A percentile compares a stretch with the other conserved stretches of the same genome.
Evolutionary conservation across 768 basidiomycete genomes (phyloP).

Genomic region (Suillus decipiens): DNA sequence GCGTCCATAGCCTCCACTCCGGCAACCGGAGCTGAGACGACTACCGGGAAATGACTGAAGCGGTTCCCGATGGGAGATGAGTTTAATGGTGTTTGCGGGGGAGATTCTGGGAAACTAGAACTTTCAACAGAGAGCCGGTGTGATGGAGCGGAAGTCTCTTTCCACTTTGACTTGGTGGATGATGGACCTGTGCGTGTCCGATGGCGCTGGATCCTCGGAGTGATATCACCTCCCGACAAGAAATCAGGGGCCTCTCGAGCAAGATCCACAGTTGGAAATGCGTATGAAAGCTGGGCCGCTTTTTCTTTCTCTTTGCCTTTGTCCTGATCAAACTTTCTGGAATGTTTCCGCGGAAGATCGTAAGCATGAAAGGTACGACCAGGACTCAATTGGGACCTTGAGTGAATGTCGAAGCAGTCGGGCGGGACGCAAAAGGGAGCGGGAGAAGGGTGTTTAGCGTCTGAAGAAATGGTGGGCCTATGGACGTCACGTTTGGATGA

Average conservation of each 20-base stretch:
- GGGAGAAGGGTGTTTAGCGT: constrained; percentile 17
- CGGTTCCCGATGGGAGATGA: constrained; percentile 24
- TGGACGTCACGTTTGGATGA: constrained; percentile 56
- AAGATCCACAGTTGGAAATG: constrained; percentile 30
- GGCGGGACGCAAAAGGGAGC: constrained; percentile 23
- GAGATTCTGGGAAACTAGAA: constrained; percentile 70
- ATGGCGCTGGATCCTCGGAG: constrained; percentile 45
- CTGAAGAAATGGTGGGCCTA: constrained; percentile 22
- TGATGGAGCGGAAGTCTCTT: constrained; percentile 48
- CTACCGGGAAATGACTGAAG: constrained; percentile 53
- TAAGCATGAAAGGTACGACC: constrained; percentile 25
- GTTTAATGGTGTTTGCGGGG: constrained; percentile 71
- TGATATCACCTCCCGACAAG: constrained; percentile 29
- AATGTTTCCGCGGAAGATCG: constrained; percentile 22
- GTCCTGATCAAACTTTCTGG: constrained; percentile 28
- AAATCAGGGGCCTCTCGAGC: constrained; percentile 28
- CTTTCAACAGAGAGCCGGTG: constrained; percentile 62
- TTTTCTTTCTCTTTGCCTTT: constrained; percentile 29
- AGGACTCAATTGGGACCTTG: constrained; percentile 40
- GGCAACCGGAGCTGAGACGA: constrained; percentile 75
- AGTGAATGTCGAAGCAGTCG: constrained; percentile 51
- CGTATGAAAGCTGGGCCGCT: constrained; percentile 24
- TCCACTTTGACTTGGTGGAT: constrained; percentile 40
- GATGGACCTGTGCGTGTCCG: constrained; percentile 65
- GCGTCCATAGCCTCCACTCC: constrained; percentile 90